These are phyloP conservation scores for Azolla pinnata DNA, from an alignment of 75 land plant genomes.

Conservation along the genomic window DNA sequence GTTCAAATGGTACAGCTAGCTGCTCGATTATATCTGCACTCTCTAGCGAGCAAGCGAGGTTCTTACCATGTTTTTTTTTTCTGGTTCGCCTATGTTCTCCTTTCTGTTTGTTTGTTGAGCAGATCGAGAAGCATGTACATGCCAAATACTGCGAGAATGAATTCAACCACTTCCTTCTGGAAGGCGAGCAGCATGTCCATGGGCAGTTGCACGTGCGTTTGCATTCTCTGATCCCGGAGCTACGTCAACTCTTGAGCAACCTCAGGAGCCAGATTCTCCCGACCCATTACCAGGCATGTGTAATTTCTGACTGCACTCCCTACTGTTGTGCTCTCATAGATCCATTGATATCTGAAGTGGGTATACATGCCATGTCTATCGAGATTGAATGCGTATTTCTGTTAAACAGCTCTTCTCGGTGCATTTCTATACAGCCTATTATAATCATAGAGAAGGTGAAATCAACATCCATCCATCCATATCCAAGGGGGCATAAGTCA, in stretches of 20 bases:
- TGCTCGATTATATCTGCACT: not conserved
- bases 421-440: too few species aligned
- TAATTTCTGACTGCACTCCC: too few species aligned
- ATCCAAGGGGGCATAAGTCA: too few species aligned
- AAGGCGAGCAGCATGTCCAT: constrained; percentile 17
- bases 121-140: constrained; percentile 16
- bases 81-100: not conserved
- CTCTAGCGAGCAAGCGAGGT: not conserved
- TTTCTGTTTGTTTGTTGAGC: not conserved
- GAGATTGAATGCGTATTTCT: too few species aligned
- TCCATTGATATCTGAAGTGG: too few species aligned
- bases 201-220: constrained; percentile 10
- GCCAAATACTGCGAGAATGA: constrained; percentile 21
- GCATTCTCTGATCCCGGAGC: constrained; percentile 5
- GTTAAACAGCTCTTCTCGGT: too few species aligned
- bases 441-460: too few species aligned
- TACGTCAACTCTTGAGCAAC: constrained; percentile 8
- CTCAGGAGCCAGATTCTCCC: constrained; percentile 8
- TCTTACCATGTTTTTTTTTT: not conserved
- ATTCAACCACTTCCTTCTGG: constrained; percentile 18
- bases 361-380: too few species aligned
- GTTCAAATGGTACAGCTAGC: not conserved
- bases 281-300: constrained; percentile 11
- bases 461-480: too few species aligned
- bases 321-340: too few species aligned